Evolutionary conservation across 1,284 basidiomycete species (phyloP).

Genomic region (Heterobasidion parviporum): DNA sequence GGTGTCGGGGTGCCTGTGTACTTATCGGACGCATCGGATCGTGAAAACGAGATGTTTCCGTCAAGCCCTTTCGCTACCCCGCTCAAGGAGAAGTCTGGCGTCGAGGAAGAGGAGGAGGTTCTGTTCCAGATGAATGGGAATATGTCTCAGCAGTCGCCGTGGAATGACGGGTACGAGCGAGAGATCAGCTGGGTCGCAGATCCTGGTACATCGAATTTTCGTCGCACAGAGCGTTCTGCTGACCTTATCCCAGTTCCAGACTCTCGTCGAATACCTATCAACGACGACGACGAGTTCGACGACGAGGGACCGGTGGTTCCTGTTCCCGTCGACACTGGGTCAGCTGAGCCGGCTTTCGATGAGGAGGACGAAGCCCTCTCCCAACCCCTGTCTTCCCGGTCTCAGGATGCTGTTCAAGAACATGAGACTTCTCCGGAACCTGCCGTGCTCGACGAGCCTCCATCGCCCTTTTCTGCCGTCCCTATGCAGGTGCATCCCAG

Average conservation of each 20-base stretch:
- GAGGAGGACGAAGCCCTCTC: slow-evolving; percentile 26
- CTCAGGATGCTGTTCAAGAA: slow-evolving; percentile 53
- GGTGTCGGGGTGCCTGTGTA: slow-evolving; percentile 39
- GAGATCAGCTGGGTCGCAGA: slow-evolving; percentile 73
- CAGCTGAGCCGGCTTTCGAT: slow-evolving; percentile 23
- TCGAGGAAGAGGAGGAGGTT: slow-evolving; percentile 56
- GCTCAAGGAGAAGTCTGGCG: slow-evolving; percentile 45
- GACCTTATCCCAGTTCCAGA: slow-evolving; percentile 32
- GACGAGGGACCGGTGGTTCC: not conserved
- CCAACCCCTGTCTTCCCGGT: slow-evolving; percentile 41
- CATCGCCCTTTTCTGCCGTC: slow-evolving; percentile 42
- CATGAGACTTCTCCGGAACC: slow-evolving; percentile 49
- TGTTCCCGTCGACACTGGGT: slow-evolving; percentile 6
- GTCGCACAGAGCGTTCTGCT: not conserved
- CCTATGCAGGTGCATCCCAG: slow-evolving; percentile 24
- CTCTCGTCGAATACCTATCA: slow-evolving; percentile 47
- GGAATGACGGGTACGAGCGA: slow-evolving; percentile 37
- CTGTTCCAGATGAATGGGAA: slow-evolving; percentile 34
- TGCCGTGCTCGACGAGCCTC: slow-evolving; percentile 32
- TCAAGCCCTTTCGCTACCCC: slow-evolving; percentile 69
- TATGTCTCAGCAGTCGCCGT: slow-evolving; percentile 16
- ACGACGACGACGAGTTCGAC: slow-evolving; percentile 41
- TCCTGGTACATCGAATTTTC: slow-evolving; percentile 42
- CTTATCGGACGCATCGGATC: slow-evolving; percentile 35
- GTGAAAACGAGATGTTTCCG: slow-evolving; percentile 50